phyloP scores from a whole-genome alignment of 2,329 filamentous ascomycete genomes.

The Apiospora kogelbergensis region DNA sequence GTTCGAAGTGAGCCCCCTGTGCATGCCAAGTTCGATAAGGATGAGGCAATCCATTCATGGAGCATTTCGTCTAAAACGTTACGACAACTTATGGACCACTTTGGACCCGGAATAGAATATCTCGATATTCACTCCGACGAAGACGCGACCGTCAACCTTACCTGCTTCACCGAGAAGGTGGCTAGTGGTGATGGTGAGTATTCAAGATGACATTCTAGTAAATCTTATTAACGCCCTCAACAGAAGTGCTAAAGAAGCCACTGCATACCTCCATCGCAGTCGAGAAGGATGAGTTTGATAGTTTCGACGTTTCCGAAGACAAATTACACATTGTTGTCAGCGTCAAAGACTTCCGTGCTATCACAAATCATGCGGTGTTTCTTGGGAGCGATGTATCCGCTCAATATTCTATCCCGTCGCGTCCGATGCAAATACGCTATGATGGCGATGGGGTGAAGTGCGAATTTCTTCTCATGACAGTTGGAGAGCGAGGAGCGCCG shows the following conservation, averaged over 20 bases:
- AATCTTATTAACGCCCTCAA: not conserved
- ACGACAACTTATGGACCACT: slow-evolving; percentile 76
- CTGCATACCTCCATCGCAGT: slow-evolving; percentile 78
- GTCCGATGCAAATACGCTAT: slow-evolving; percentile 73
- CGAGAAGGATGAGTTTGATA: slow-evolving; percentile 74
- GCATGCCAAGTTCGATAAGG: slow-evolving; percentile 72
- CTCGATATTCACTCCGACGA: slow-evolving; percentile 76
- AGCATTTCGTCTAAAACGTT: slow-evolving; percentile 69
- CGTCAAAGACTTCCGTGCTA: slow-evolving; percentile 80
- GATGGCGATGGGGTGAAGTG: slow-evolving; percentile 66
- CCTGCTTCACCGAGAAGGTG: slow-evolving; percentile 79
- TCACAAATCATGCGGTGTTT: slow-evolving; percentile 72
- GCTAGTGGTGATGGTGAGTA: slow-evolving; percentile 61
- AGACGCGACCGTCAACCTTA: slow-evolving; percentile 72
- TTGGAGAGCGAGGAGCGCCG: slow-evolving; percentile 61
- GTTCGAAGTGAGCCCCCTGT: slow-evolving; percentile 73
- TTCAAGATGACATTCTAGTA: not conserved
- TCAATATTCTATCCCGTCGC: slow-evolving; percentile 68
- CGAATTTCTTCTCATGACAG: slow-evolving; percentile 82
- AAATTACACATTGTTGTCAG: slow-evolving; percentile 78
- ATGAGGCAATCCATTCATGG: slow-evolving; percentile 69
- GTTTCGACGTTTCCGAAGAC: slow-evolving; percentile 67
- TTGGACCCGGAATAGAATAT: slow-evolving; percentile 77
- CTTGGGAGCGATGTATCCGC: slow-evolving; percentile 66
- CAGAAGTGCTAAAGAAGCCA: slow-evolving; percentile 76